phyloP scores from a whole-genome alignment of 306 rosid species.

The Prunus fruticosa region DNA sequence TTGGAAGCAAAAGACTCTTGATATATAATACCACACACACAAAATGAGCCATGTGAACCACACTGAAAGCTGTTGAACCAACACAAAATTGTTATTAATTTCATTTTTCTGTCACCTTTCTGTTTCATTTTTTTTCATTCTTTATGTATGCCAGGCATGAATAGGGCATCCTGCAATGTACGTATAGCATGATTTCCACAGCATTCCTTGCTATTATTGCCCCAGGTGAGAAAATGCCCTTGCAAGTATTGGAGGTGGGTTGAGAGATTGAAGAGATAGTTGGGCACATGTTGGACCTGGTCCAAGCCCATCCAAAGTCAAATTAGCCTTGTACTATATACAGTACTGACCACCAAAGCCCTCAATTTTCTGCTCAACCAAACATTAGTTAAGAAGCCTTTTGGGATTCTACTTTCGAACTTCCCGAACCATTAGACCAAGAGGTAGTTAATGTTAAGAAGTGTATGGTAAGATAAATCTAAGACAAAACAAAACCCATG shows the following conservation, averaged over 20 bases:
- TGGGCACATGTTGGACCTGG: neutral
- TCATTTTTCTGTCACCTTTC: neutral
- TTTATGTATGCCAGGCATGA: neutral
- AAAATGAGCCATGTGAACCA: neutral
- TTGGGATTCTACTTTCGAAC: too few species aligned
- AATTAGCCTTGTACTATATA: neutral
- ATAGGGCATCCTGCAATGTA: neutral
- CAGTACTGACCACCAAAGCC: neutral
- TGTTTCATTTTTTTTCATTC: neutral
- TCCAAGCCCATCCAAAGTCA: neutral
- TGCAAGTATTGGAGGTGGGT: neutral
- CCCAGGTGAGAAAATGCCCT: neutral
- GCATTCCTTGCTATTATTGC: neutral
- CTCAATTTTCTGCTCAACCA: neutral
- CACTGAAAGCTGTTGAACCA: constrained; percentile 6
- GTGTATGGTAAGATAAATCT: neutral
- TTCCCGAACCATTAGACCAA: too few species aligned
- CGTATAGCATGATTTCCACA: neutral
- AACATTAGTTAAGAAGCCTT: neutral
- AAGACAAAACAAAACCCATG: neutral
- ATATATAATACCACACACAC: neutral
- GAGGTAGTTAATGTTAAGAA: too few species aligned
- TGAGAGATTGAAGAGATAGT: neutral
- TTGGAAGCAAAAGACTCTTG: constrained; percentile 29
- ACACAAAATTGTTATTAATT: neutral